Evolutionary conservation across 805 yeast genomes (phyloP), one percentile per base, ranked within the genome.

Genomic region (Millerozyma miso): DNA sequence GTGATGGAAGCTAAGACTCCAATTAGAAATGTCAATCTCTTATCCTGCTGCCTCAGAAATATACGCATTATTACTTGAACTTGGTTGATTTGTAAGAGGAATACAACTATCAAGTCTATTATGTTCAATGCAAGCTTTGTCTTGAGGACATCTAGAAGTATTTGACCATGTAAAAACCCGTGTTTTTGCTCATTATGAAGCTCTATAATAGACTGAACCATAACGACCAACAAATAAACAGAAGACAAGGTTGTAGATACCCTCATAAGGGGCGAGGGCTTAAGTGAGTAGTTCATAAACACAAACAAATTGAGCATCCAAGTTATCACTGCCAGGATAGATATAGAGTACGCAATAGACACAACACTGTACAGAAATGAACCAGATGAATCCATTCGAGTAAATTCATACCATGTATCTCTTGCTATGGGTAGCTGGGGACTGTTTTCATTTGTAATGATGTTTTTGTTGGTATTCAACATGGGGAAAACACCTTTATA

Each of bases 21-120:
- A 16, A 77, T 63, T 38, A 75, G 63, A 36, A 85, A 74, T 4
- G 83, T 73, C 29, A 80, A 63, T 42, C 88, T 67, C 53, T 81
- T 83, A 59, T 87, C 95, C 43, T 74, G 75, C 36, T 76, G 82
- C 39, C 95, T 68, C 41, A 78, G 76, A 51, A 85, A 85, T 20
- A 84, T 58, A 41, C 88, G 67, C 76, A 81, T 81, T 4, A 83
- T 70, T 29, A 85, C 80, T 53, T 83, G 87, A 1, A 84, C 87
- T 58, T 85, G 90, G 40, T 83, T 76, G 23, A 85, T 61, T 52
- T 81, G 84, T 19, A 83, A 67, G 4, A 83, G 51, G 10, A 81
- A 55, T 5, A 79, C 79, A 13, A 79, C 76, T 1, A 85, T 55
- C 38, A 83, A 68, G 54, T 81, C 87, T 12, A 84, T 62, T 3